These are phyloP conservation scores for Penicillium canariense DNA, from an alignment of 495 filamentous ascomycete species.

Conservation along the genomic window DNA sequence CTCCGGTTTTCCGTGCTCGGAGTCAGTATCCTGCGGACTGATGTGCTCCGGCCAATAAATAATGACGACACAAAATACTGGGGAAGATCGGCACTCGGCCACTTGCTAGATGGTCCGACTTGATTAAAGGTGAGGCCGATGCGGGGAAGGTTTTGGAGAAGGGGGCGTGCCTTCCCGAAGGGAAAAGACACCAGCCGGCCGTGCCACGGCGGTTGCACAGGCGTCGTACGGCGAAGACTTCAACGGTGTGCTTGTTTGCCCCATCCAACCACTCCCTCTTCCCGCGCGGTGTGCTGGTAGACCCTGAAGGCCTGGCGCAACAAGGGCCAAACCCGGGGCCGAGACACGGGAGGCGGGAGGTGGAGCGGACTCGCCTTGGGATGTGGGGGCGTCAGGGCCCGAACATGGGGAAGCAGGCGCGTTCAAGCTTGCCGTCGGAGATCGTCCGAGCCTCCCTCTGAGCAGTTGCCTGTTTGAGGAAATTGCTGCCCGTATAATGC, in stretches of 20 bases:
- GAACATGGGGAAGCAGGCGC: neutral
- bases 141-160: slow-evolving; percentile 17
- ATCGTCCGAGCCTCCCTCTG: neutral
- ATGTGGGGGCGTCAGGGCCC: neutral
- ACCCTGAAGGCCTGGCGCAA: neutral
- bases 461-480: neutral
- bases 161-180: neutral
- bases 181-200: neutral
- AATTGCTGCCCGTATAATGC: neutral
- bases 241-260: neutral
- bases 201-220: neutral
- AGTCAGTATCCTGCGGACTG: slow-evolving; percentile 12
- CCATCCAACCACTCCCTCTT: neutral
- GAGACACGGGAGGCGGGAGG: neutral
- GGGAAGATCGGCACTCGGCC: slow-evolving; percentile 5
- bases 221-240: neutral
- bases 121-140: slow-evolving; percentile 10
- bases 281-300: neutral
- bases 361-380: neutral
- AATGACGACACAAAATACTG: neutral
- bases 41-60: slow-evolving; percentile 24
- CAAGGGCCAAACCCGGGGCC: neutral
- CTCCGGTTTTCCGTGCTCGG: slow-evolving; percentile 8
- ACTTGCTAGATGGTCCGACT: slow-evolving; percentile 15
- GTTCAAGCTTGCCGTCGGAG: neutral